A percentile compares a stretch with the other conserved stretches of the same genome.
phyloP scores from a whole-genome alignment of 768 basidiomycete genomes.

The Imleria badia region DNA sequence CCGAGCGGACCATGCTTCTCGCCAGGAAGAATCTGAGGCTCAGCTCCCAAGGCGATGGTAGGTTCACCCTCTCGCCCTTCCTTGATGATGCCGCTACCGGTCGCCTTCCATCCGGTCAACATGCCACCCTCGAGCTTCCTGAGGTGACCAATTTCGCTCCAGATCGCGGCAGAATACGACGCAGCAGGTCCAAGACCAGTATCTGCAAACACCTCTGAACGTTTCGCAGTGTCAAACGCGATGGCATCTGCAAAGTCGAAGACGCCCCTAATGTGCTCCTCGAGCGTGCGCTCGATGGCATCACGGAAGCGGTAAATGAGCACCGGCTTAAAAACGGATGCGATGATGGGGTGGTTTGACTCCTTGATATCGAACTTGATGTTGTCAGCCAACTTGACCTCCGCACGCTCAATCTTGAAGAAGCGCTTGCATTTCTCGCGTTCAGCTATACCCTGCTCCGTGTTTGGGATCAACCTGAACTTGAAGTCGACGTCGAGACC shows the following conservation, averaged over 20 bases:
- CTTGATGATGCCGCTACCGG: slow-evolving; percentile 63
- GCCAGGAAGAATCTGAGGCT: slow-evolving; percentile 69
- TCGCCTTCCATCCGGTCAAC: slow-evolving; percentile 49
- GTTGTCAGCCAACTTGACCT: slow-evolving; percentile 56
- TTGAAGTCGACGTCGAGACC: slow-evolving; percentile 71
- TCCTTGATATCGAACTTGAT: slow-evolving; percentile 54
- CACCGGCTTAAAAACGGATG: slow-evolving; percentile 63
- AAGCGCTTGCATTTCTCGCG: slow-evolving; percentile 49
- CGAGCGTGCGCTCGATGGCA: slow-evolving; percentile 59
- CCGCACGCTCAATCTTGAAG: slow-evolving; percentile 56
- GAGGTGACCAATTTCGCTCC: slow-evolving; percentile 69
- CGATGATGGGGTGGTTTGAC: slow-evolving; percentile 62
- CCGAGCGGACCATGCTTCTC: slow-evolving; percentile 69
- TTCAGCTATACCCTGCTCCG: slow-evolving; percentile 39
- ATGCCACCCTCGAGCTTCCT: slow-evolving; percentile 36
- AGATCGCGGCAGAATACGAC: slow-evolving; percentile 56
- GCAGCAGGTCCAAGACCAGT: slow-evolving; percentile 52
- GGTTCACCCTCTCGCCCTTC: slow-evolving; percentile 39
- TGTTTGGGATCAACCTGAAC: slow-evolving; percentile 59
- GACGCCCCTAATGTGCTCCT: slow-evolving; percentile 49
- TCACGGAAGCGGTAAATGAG: slow-evolving; percentile 55
- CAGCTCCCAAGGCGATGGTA: slow-evolving; percentile 64
- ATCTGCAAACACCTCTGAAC: slow-evolving; percentile 65
- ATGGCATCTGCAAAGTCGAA: slow-evolving; percentile 57
- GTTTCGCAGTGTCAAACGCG: slow-evolving; percentile 56